Evolutionary conservation across 305 asterid species (phyloP).

Genomic region (Nicotiana rustica): DNA sequence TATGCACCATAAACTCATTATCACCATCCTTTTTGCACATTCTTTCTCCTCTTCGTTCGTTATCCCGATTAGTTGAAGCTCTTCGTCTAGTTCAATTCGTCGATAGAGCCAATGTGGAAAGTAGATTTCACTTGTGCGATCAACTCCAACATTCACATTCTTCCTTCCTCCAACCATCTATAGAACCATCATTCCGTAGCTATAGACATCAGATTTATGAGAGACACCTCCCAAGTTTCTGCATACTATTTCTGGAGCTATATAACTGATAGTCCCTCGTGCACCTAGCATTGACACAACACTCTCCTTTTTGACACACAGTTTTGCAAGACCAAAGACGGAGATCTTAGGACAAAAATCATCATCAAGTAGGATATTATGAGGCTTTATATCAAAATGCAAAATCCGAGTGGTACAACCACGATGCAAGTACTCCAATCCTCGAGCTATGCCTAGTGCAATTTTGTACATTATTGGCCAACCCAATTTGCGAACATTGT

Average conservation of each 20-base stretch:
- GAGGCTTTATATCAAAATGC: slow-evolving; percentile 42
- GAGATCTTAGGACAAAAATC: slow-evolving; percentile 24
- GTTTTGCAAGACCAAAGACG: slow-evolving; percentile 40
- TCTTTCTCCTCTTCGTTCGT: slow-evolving; percentile 30
- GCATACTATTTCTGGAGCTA: slow-evolving; percentile 36
- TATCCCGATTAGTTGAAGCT: slow-evolving; percentile 27
- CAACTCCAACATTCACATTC: slow-evolving; percentile 8
- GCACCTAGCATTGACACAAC: slow-evolving; percentile 25
- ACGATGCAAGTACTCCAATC: slow-evolving; percentile 40
- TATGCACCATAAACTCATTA: slow-evolving; percentile 41
- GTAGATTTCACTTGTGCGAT: slow-evolving; percentile 27
- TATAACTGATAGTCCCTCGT: slow-evolving; percentile 29
- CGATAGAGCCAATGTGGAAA: slow-evolving; percentile 42
- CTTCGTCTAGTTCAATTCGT: slow-evolving; percentile 25
- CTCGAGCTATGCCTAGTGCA: slow-evolving; percentile 42
- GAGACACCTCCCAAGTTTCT: slow-evolving; percentile 42
- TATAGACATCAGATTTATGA: slow-evolving; percentile 41
- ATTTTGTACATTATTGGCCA: slow-evolving; percentile 34
- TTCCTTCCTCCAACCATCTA: slow-evolving; percentile 43
- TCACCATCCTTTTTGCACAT: slow-evolving; percentile 36
- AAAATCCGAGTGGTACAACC: slow-evolving; percentile 39
- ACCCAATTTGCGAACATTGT: neutral
- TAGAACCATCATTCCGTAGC: slow-evolving; percentile 43
- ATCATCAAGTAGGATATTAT: slow-evolving; percentile 38
- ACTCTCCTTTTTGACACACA: slow-evolving; percentile 30